These are phyloP conservation scores for Cyberlindnera samutprakarnensis DNA, from an alignment of 805 yeast species.

Conservation along the genomic window DNA sequence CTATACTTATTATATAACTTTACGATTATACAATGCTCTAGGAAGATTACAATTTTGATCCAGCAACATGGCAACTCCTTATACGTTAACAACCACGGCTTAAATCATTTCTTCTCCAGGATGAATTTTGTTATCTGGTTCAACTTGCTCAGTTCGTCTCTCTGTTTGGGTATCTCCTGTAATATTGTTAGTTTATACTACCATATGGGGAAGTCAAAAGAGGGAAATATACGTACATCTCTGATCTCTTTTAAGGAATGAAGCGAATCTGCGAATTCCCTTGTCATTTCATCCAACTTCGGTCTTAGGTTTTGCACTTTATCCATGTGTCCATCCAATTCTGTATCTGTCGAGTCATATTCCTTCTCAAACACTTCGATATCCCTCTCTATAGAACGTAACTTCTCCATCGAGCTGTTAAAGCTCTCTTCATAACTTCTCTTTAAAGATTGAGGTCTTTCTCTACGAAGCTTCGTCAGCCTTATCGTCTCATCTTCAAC, in stretches of 20 bases:
- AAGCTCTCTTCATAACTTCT: slow-evolving; percentile 29
- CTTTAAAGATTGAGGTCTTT: slow-evolving; percentile 38
- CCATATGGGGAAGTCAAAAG: neutral
- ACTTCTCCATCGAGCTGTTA: slow-evolving; percentile 24
- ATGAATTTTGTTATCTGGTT: slow-evolving; percentile 21
- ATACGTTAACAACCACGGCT: no score
- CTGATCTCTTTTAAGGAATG: slow-evolving; percentile 12
- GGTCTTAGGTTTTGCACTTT: slow-evolving; percentile 4
- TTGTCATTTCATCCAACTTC: slow-evolving; percentile 8
- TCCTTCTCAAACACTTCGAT: slow-evolving; percentile 8
- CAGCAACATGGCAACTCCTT: no score
- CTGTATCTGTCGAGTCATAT: no score
- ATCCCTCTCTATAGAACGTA: slow-evolving; percentile 14
- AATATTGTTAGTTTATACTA: slow-evolving; percentile 5
- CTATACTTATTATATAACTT: no score
- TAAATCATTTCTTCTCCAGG: slow-evolving; percentile 8
- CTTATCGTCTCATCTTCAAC: slow-evolving; percentile 58
- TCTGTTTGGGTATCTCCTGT: slow-evolving; percentile 20
- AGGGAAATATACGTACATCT: slow-evolving; percentile 10
- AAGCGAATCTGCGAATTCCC: slow-evolving; percentile 15
- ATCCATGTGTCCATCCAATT: slow-evolving; percentile 3
- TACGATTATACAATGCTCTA: no score
- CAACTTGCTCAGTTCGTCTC: slow-evolving; percentile 22
- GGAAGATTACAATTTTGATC: no score
- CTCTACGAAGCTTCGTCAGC: slow-evolving; percentile 47